Conservation (phyloP, 352 stramenopile genomes). For the Phytophthora constricta region DNA sequence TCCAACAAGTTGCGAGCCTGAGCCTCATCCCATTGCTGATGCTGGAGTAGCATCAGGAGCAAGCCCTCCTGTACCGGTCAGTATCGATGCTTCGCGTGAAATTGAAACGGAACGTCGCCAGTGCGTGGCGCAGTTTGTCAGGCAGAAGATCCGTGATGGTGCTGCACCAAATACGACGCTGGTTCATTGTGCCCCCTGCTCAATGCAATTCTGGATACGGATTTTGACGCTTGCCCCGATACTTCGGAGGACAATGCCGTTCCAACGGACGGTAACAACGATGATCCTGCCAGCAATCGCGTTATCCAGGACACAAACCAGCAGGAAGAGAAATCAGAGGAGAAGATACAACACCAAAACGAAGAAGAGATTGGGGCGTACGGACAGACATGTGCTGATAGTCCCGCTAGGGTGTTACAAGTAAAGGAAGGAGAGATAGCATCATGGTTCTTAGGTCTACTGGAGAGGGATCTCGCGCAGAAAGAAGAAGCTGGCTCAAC, state of each 20-base stretch:
- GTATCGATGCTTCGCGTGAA: slow-evolving; percentile 20
- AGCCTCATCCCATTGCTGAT: slow-evolving; percentile 4
- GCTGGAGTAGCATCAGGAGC: too few species aligned
- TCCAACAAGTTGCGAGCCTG: slow-evolving; percentile 14
- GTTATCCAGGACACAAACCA: slow-evolving; percentile 30
- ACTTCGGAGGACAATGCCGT: slow-evolving; percentile 22
- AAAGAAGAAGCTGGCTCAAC: slow-evolving; percentile 35
- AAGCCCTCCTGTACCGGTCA: background rate
- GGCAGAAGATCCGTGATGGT: slow-evolving; percentile 67
- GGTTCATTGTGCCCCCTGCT: slow-evolving; percentile 59
- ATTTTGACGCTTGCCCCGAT: slow-evolving; percentile 62
- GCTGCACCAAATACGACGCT: slow-evolving; percentile 75
- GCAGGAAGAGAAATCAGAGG: too few species aligned
- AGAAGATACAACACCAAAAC: slow-evolving; percentile 28
- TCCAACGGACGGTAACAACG: background rate
- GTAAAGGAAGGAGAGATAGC: slow-evolving; percentile 77
- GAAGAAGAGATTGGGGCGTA: slow-evolving; percentile 30
- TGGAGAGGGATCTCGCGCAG: slow-evolving; percentile 67
- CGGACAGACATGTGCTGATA: slow-evolving; percentile 32
- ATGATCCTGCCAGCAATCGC: background rate
- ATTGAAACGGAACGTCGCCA: slow-evolving; percentile 48
- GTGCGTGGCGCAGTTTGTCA: slow-evolving; percentile 67
- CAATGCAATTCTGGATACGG: slow-evolving; percentile 74
- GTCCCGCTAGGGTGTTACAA: slow-evolving; percentile 32
- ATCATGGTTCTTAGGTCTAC: slow-evolving; percentile 67